These are phyloP conservation scores for Catunica adiposa DNA, from an alignment of 2,329 filamentous ascomycete species.

Conservation along the genomic window DNA sequence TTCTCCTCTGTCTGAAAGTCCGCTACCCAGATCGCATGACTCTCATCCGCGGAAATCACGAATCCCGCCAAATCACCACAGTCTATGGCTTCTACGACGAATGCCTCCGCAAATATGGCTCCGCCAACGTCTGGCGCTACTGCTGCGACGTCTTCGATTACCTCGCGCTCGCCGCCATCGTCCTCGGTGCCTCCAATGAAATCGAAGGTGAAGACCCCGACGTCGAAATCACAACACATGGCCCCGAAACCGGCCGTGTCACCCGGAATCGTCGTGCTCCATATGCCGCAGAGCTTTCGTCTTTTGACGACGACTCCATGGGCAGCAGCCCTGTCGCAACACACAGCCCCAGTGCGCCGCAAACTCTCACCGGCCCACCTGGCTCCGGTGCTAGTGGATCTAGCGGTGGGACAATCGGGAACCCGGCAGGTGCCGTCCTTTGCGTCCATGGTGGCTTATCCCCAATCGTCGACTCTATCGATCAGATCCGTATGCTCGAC, in stretches of 20 bases:
- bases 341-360: not conserved
- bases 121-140: constrained; percentile 90
- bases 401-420: constrained; percentile 45
- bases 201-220: constrained; percentile 48
- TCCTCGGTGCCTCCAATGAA: constrained; percentile 66
- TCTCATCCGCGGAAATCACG: constrained; percentile 85
- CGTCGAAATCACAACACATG: constrained; percentile 84
- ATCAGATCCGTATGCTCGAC: constrained; percentile 89
- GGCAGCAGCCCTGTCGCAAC: constrained; percentile 14
- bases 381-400: constrained; percentile 59
- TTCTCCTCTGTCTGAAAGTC: constrained; percentile 90
- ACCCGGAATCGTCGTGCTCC: constrained; percentile 1
- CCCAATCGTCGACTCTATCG: constrained; percentile 79
- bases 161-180: constrained; percentile 74
- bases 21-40: constrained; percentile 96
- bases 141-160: constrained; percentile 98
- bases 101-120: constrained; percentile 88
- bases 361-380: constrained; percentile 46
- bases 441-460: constrained; percentile 92
- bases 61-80: constrained; percentile 90
- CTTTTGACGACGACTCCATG: not conserved
- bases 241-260: constrained; percentile 55
- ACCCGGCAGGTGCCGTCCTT: constrained; percentile 66
- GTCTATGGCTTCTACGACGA: constrained; percentile 98
- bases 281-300: not conserved